Conservation (phyloP, 2,329 filamentous ascomycete genomes). For the Fusarium sp. region DNA sequence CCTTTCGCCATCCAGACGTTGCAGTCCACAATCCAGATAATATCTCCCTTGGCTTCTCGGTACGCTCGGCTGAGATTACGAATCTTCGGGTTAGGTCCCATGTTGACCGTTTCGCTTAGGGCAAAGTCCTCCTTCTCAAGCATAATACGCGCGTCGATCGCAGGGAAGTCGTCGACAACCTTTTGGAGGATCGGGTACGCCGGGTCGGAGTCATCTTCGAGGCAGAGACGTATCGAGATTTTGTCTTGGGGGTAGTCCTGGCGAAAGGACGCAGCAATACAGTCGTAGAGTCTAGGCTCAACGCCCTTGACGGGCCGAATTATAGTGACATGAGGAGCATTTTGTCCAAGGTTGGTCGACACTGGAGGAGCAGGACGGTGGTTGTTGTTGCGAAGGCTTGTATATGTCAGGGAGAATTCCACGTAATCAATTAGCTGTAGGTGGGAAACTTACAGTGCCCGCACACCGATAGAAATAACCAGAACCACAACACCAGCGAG, state of each 20-base stretch:
- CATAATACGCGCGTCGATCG: constrained; percentile 78
- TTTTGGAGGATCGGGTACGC: constrained; percentile 81
- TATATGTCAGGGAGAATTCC: constrained; percentile 13
- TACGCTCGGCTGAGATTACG: constrained; percentile 96
- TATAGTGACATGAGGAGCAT: constrained; percentile 86
- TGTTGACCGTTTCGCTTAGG: constrained; percentile 69
- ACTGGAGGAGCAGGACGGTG: constrained; percentile 63
- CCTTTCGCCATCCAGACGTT: constrained; percentile 92
- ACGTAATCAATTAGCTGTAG: not conserved
- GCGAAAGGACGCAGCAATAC: constrained; percentile 86
- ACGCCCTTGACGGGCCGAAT: constrained; percentile 95
- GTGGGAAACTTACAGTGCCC: constrained; percentile 64
- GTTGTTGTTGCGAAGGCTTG: constrained; percentile 69
- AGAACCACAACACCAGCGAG: constrained; percentile 68
- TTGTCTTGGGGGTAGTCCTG: constrained; percentile 85
- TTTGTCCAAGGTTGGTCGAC: constrained; percentile 64
- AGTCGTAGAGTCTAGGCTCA: constrained; percentile 92
- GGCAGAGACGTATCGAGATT: constrained; percentile 85
- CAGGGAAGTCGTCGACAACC: constrained; percentile 80
- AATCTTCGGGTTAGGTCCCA: constrained; percentile 99
- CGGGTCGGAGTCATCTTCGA: constrained; percentile 81
- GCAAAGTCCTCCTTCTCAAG: constrained; percentile 87
- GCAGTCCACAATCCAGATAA: constrained; percentile 96
- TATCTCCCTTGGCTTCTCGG: constrained; percentile 86
- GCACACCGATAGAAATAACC: constrained; percentile 70